Conservation (phyloP, 2,329 filamentous ascomycete species). For the Knoxdaviesia capensis region DNA sequence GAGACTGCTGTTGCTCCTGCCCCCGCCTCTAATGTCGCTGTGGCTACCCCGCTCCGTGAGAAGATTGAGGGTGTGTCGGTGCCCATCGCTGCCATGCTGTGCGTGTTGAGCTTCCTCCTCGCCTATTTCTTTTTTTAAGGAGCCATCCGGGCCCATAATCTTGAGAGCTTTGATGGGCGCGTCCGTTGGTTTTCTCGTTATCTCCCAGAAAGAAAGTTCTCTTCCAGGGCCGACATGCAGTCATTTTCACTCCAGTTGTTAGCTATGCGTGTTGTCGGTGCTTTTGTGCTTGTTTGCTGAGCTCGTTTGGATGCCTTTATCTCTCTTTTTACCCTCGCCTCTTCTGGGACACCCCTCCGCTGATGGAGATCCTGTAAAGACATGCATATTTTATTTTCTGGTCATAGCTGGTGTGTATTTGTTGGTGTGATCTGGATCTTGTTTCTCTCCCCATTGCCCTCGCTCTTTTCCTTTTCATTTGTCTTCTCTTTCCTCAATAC, state of each 20-base stretch:
- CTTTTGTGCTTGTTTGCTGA: no score
- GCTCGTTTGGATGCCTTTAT: no score
- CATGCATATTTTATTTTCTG: no score
- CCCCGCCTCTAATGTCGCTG: not conserved
- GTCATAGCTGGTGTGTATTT: no score
- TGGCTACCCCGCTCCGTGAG: slow-evolving; percentile 3
- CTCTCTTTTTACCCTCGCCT: no score
- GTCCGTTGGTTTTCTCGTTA: no score
- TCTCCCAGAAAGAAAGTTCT: no score
- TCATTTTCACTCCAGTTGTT: no score
- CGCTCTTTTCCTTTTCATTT: not conserved
- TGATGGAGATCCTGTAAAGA: not conserved
- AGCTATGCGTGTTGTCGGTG: no score
- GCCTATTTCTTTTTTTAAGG: slow-evolving; percentile 89
- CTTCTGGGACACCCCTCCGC: no score
- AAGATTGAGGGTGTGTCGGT: slow-evolving; percentile 58
- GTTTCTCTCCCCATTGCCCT: not conserved
- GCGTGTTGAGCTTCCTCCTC: slow-evolving; percentile 76
- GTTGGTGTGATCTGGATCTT: not conserved
- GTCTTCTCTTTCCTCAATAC: slow-evolving; percentile 5
- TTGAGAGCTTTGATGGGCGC: no score
- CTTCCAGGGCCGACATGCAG: no score
- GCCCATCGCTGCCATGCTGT: slow-evolving; percentile 64
- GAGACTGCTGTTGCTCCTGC: not conserved
- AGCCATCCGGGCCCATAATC: not conserved